These are phyloP conservation scores for Apophysomyces variabilis DNA, from an alignment of 371 early-diverging fungal species.

Conservation along the genomic window DNA sequence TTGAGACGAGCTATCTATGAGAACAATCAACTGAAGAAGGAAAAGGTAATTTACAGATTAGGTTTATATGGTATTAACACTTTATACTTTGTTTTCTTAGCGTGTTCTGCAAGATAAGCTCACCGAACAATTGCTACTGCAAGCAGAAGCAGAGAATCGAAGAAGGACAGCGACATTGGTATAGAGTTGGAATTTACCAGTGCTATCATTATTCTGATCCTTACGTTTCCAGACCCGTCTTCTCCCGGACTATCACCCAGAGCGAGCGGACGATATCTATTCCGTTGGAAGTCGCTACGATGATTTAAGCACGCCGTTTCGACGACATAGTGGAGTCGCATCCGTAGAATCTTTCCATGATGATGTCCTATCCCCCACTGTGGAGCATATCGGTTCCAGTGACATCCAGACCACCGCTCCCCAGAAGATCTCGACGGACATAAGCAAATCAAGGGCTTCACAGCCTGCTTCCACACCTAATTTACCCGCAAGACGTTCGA, in stretches of 20 bases:
- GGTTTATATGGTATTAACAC: neutral
- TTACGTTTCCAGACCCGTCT: neutral
- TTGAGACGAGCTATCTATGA: constrained; percentile 1
- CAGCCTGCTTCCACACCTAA: neutral
- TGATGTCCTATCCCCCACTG: neutral
- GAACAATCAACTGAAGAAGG: constrained; percentile 7
- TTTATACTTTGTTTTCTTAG: neutral
- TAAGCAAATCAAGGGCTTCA: neutral
- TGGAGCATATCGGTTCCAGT: neutral
- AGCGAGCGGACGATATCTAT: neutral
- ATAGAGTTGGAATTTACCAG: neutral
- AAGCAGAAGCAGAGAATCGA: constrained; percentile 4
- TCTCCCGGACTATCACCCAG: neutral
- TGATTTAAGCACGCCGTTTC: neutral
- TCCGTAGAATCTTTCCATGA: constrained; percentile 6
- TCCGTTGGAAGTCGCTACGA: neutral
- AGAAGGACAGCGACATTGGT: neutral
- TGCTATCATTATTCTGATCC: neutral
- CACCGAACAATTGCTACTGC: constrained; percentile 14
- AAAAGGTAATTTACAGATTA: constrained; percentile 8
- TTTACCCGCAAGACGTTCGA: neutral
- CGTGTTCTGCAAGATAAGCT: constrained; percentile 15
- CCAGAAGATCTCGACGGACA: neutral
- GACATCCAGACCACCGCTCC: neutral
- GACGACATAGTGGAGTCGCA: neutral